Percentiles rank a stretch among this genome's conserved stretches.
phyloP scores from a whole-genome alignment of 2,329 filamentous ascomycete species.

The Chaetomiaceae sp. region DNA sequence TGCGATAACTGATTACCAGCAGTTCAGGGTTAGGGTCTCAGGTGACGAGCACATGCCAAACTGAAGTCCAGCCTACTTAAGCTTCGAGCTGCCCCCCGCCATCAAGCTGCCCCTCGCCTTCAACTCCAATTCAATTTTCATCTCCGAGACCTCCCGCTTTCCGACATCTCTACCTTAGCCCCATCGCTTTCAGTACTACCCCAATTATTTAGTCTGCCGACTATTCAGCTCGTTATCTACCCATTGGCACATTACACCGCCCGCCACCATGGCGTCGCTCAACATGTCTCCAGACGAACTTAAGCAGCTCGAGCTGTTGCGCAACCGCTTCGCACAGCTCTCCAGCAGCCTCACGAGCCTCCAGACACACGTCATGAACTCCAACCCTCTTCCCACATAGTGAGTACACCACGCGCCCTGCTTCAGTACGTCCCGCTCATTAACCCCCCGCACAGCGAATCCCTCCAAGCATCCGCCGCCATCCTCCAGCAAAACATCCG shows the following conservation, averaged over 20 bases:
- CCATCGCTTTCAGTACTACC: too few relatives aligned
- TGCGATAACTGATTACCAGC: too few relatives aligned
- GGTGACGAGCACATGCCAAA: too few relatives aligned
- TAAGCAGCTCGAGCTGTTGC: conserved; percentile 66
- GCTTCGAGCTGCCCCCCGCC: neutral
- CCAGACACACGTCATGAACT: conserved; percentile 55
- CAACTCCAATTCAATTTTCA: neutral
- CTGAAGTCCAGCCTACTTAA: too few relatives aligned
- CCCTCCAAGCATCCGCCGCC: conserved; percentile 65
- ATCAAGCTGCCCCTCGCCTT: neutral
- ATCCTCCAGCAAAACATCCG: conserved; percentile 69
- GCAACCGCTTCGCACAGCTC: conserved; percentile 64
- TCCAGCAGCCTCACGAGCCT: conserved; percentile 64
- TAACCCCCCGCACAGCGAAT: conserved; percentile 46
- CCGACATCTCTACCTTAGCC: neutral
- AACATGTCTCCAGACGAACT: conserved; percentile 55
- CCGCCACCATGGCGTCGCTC: conserved; percentile 38
- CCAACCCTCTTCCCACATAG: conserved; percentile 64
- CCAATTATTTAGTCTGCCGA: too few relatives aligned
- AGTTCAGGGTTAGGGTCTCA: neutral
- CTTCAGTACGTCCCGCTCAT: neutral
- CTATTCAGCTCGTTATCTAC: too few relatives aligned
- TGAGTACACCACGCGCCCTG: conserved; percentile 34
- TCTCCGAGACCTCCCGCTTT: neutral
- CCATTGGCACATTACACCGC: neutral